Conservation (phyloP, 2,329 filamentous ascomycete genomes). For the Myrmaecium sp. region DNA sequence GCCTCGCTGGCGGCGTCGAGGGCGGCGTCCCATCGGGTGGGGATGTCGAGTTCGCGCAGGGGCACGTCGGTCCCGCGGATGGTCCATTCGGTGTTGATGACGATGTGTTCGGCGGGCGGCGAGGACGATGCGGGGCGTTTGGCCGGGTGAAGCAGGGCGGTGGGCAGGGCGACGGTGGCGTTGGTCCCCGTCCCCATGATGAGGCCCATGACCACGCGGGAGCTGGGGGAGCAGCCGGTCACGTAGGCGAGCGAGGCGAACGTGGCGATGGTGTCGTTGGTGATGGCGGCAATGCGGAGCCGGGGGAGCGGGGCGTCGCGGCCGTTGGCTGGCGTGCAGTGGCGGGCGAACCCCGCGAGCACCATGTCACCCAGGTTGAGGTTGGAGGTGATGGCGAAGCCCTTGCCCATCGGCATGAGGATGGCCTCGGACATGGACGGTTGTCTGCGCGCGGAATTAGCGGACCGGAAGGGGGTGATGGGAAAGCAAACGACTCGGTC, state of each 20-base stretch:
- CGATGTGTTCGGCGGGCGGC: conserved; percentile 40
- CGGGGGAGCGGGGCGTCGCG: conserved; percentile 33
- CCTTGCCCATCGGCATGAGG: conserved; percentile 54
- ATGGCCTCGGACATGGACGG: conserved; percentile 43
- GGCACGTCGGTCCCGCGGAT: conserved; percentile 60
- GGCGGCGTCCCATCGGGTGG: conserved; percentile 53
- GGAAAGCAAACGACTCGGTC: no score
- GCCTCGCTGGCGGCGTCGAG: conserved; percentile 50
- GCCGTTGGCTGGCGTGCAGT: conserved; percentile 25
- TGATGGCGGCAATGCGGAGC: conserved; percentile 57
- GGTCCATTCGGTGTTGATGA: conserved; percentile 74
- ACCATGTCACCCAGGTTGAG: conserved; percentile 45
- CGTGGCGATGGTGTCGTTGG: conserved; percentile 68
- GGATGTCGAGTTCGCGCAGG: conserved; percentile 42
- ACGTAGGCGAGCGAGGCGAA: conserved; percentile 62
- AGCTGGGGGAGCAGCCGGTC: conserved; percentile 41
- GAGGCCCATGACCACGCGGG: conserved; percentile 58
- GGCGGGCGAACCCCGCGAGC: conserved; percentile 39
- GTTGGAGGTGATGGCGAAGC: conserved; percentile 45
- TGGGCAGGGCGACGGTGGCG: conserved; percentile 56
- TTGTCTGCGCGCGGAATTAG: no score
- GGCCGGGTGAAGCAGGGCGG: conserved; percentile 42
- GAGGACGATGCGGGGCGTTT: conserved; percentile 28
- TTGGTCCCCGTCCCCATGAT: conserved; percentile 73
- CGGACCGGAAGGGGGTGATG: conserved; percentile 2